Base-by-base conservation (phyloP, 805 yeast species). In the Tetrapisispora phaffii region DNA sequence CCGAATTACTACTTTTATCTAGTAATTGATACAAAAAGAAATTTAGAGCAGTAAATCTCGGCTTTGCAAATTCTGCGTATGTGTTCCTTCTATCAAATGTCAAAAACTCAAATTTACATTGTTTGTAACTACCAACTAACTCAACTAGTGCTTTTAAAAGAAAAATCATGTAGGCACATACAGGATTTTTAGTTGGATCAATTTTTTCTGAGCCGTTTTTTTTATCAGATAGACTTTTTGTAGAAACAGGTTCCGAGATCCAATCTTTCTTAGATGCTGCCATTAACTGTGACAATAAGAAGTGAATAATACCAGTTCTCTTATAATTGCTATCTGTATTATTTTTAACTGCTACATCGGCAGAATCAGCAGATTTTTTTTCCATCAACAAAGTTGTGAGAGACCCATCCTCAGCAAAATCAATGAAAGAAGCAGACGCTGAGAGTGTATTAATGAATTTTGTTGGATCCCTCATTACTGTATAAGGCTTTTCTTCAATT, bases 71-170 rank as follows among this genome's bases (percentile, higher is more conserved):
- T 13, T 67, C 75, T 44, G 58, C 55, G 56, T 43, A 55, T 44
- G 48, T 47, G 59, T 58, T 80, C 79, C 68, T 80, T 49, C 59
- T 82, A 1, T 90, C 79, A 53, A 77, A 89, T 0, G 90, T 80
- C 46, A 88, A 66, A 55, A 89, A 83, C 54, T 88, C 96, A 41
- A 84, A 72, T 59, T 89, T 89, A 42, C 88, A 77, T 49, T 80
- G 81, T 49, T 80, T 82, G 59, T 88, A 89, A 1, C 96, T 84
- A 1, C 80, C 76, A 7, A 89, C 62, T 7, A 87, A 64, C 52
- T 89, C 97, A 0, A 80, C 73, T 34, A 88, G 62, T 0, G 77
- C 65, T 51, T 80, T 85, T 34, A 89, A 64, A 39, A 89, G 62
- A 59, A 81, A 88, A 37, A 81, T 73, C 47, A 79, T 77, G 54